Percentiles rank a stretch among this genome's conserved stretches.
phyloP scores from a whole-genome alignment of 495 filamentous ascomycete genomes.

The Pseudevernia furfuracea region DNA sequence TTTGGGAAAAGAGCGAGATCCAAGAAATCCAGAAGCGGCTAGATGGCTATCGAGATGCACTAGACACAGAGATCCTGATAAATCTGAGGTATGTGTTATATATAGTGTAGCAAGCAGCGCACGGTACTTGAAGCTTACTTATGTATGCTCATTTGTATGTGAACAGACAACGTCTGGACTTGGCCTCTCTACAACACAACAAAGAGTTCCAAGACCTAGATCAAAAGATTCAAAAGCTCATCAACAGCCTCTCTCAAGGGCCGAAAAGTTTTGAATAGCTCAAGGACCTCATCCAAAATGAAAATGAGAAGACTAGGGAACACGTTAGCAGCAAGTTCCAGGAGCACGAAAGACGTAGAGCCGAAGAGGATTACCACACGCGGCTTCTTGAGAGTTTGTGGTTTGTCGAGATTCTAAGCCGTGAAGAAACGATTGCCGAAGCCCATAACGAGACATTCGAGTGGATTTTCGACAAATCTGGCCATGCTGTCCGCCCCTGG shows the following conservation, averaged over 20 bases:
- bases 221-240: background rate
- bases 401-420: slow-evolving; percentile 12
- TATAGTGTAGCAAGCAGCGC: too few species aligned
- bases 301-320: background rate
- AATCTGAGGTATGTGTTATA: background rate
- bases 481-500: background rate
- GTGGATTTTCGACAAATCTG: slow-evolving; percentile 16
- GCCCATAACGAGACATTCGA: slow-evolving; percentile 16
- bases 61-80: slow-evolving; percentile 14
- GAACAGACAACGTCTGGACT: slow-evolving; percentile 3
- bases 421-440: slow-evolving; percentile 13
- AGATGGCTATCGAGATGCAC: slow-evolving; percentile 9
- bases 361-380: background rate
- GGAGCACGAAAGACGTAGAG: background rate
- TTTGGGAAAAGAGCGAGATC: slow-evolving; percentile 1
- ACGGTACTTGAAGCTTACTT: background rate
- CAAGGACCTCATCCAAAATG: background rate
- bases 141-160: background rate
- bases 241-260: background rate
- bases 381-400: slow-evolving; percentile 11
- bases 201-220: background rate
- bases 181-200: background rate
- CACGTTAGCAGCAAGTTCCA: slow-evolving; percentile 3
- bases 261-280: background rate
- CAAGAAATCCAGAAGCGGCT: slow-evolving; percentile 3